Evolutionary conservation across 345 rosid genomes (phyloP).

Genomic region (Eucalyptus sp.): DNA sequence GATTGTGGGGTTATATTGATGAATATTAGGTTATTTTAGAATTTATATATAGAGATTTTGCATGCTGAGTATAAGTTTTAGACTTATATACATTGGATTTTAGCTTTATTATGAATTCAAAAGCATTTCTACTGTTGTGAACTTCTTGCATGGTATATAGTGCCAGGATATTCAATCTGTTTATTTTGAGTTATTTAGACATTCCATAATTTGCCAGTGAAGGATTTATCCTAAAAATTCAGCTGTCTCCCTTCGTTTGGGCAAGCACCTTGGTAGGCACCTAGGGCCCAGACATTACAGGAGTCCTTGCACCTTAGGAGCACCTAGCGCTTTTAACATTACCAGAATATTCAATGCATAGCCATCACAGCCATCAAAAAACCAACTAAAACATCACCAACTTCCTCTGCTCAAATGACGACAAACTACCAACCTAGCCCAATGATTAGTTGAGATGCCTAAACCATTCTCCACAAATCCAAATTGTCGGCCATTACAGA

Average conservation of each 20-base stretch:
- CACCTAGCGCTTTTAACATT: background rate
- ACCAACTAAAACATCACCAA: background rate
- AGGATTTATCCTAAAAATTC: background rate
- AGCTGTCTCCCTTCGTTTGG: background rate
- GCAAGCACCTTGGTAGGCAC: background rate
- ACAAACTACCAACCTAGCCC: background rate
- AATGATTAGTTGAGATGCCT: background rate
- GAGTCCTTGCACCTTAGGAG: background rate
- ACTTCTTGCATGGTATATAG: background rate
- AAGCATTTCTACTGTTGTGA: background rate
- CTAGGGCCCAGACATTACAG: background rate
- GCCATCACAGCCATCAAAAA: background rate
- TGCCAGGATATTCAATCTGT: background rate
- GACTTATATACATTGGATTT: background rate
- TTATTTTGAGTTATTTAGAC: background rate
- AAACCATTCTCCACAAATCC: background rate
- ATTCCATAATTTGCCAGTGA: background rate
- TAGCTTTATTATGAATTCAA: background rate
- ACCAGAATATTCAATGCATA: background rate
- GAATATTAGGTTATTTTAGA: background rate
- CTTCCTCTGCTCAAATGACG: background rate
- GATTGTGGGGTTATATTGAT: background rate
- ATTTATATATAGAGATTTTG: background rate
- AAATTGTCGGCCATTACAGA: background rate
- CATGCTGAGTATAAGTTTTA: background rate